Evolutionary conservation across 1,284 basidiomycete genomes (phyloP), one percentile per base, ranked within the genome.

Genomic region (Marasmius oreades): DNA sequence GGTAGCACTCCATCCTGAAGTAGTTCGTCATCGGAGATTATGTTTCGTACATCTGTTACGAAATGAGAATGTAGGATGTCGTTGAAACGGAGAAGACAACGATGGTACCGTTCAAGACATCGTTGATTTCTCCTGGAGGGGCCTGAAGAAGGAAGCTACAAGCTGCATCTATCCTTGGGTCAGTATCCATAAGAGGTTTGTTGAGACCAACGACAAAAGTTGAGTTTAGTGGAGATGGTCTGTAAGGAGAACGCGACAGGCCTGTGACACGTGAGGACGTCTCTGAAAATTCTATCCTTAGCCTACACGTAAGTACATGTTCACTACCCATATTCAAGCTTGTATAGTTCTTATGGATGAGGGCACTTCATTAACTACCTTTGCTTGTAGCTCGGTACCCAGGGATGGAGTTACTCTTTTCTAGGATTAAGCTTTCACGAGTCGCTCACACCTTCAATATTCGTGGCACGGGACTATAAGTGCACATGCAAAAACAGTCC

Each of bases 101-200:
- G 59, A 62, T 46, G 55, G 36, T 61, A 91, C 91, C 93, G 67
- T 92, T 93, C 58, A 96, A 80, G 24, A 96, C 93, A 74, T 96
- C 94, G 69, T 95, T 96, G 64, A 96, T 94, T 75, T 98, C 92
- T 53, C 95, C 95, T 0, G 95, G 95, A 12, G 95, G 95, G 1
- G 92, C 86, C 70, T 96, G 94, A 1, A 92, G 79, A 33, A 98
- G 77, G 65, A 97, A 93, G 52, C 77, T 77, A 16, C 88, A 86
- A 7, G 90, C 93, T 11, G 81, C 79, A 65, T 84, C 76, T 51
- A 91, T 83, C 26, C 86, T 82, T 65, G 87, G 82, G 55, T 77
- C 71, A 50, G 77, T 67, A 60, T 84, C 80, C 84, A 88, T 88
- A n/a, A 37, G 36, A 37, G 5, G 37, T 39, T 39, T 39, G 14